Percentiles rank a stretch among this genome's conserved stretches.
phyloP scores from a whole-genome alignment of 2,329 filamentous ascomycete species.

The Arthrinium phaeospermum region DNA sequence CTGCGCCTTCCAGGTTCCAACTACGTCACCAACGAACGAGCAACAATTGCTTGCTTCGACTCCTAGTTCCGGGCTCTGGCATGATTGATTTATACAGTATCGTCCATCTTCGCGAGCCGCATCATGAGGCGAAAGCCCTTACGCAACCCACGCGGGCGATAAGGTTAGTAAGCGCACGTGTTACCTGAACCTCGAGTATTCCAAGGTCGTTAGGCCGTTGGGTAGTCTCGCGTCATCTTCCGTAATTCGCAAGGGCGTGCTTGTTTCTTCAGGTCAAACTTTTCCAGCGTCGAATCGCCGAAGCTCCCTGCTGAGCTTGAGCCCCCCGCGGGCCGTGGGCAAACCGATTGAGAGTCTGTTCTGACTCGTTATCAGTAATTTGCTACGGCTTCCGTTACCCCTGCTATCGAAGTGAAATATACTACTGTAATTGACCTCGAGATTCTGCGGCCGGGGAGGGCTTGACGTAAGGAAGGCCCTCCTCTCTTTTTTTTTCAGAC shows the following conservation, averaged over 20 bases:
- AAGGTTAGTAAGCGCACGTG: background rate
- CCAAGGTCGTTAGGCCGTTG: background rate
- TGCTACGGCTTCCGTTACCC: background rate
- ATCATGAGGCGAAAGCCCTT: background rate
- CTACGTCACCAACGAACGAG: background rate
- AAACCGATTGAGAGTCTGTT: background rate
- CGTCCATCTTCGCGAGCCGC: background rate
- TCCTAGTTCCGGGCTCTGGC: background rate
- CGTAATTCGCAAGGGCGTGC: background rate
- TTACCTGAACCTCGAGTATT: background rate
- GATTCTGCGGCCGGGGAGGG: too few species aligned
- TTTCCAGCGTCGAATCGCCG: background rate
- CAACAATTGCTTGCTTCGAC: background rate
- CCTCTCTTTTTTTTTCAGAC: background rate
- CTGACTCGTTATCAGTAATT: conserved; percentile 13
- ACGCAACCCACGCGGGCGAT: background rate
- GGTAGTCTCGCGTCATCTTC: background rate
- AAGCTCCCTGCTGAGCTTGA: background rate
- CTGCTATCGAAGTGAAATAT: background rate
- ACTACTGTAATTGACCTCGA: too few species aligned
- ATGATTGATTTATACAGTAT: background rate
- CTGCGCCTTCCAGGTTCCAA: background rate
- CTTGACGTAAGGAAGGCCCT: background rate
- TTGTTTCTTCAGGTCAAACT: background rate
- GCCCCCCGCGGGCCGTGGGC: conserved; percentile 10